Evolutionary conservation across 768 basidiomycete species (phyloP).

Genomic region (Pleurotus citrinopileatus): DNA sequence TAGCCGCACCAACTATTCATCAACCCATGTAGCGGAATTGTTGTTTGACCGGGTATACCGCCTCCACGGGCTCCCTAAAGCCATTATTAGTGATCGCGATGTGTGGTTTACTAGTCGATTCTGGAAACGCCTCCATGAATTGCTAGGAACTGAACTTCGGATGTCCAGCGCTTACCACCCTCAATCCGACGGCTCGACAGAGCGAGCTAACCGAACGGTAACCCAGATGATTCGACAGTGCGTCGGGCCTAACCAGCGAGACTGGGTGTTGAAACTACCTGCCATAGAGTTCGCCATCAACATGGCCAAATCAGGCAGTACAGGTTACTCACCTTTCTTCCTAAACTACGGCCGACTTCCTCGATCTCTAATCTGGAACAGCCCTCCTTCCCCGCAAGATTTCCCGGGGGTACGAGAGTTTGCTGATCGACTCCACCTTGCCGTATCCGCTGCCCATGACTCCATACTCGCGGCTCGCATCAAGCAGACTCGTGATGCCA

Average conservation of each 20-base stretch:
- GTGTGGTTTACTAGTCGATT: no score
- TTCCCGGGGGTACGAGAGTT: slow-evolving; percentile 22
- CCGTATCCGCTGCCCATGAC: slow-evolving; percentile 26
- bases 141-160: slow-evolving; percentile 15
- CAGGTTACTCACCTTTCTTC: no score
- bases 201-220: slow-evolving; percentile 28
- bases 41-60: slow-evolving; percentile 19
- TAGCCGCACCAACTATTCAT: slow-evolving; percentile 9
- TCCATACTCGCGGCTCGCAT: slow-evolving; percentile 17
- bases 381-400: background rate
- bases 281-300: no score
- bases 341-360: slow-evolving; percentile 23
- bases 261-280: no score
- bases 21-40: slow-evolving; percentile 16
- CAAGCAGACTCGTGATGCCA: slow-evolving; percentile 11
- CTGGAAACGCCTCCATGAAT: slow-evolving; percentile 16
- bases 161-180: slow-evolving; percentile 25
- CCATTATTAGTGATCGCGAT: slow-evolving; percentile 21
- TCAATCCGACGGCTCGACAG: slow-evolving; percentile 26
- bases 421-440: slow-evolving; percentile 15
- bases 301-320: no score
- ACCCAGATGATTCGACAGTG: slow-evolving; percentile 26
- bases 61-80: slow-evolving; percentile 31
- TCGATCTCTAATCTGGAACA: slow-evolving; percentile 17
- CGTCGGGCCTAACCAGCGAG: slow-evolving; percentile 13